These are phyloP conservation scores for Stygiomarasmius scandens DNA, from an alignment of 1,284 basidiomycete genomes.

Conservation along the genomic window DNA sequence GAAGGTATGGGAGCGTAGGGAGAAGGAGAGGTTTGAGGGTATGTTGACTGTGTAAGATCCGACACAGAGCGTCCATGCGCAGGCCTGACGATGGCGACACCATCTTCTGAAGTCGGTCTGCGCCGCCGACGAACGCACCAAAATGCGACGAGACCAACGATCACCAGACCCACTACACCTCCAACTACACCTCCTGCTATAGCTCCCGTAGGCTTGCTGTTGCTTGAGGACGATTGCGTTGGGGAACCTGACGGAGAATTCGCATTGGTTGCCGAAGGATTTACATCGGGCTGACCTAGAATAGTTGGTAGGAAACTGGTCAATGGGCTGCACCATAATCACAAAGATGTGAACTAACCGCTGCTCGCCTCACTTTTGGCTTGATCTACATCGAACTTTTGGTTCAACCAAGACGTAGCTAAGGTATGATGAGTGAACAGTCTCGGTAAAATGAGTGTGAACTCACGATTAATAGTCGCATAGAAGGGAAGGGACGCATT, in stretches of 20 bases:
- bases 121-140: not conserved
- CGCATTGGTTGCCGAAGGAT: not conserved
- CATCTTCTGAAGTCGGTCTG: not conserved
- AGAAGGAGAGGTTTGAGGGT: not conserved
- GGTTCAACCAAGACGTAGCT: not conserved
- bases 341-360: too few species aligned
- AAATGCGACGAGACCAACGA: not conserved
- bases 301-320: too few species aligned
- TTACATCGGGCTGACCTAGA: not conserved
- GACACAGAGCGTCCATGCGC: not conserved
- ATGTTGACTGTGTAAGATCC: not conserved
- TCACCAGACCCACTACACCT: not conserved
- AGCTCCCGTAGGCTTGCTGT: not conserved
- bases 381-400: not conserved
- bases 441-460: not conserved
- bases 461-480: not conserved
- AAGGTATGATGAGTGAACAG: not conserved
- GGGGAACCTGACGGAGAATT: not conserved
- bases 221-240: not conserved
- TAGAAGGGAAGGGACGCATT: not conserved
- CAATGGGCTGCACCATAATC: too few species aligned
- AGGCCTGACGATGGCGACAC: not conserved
- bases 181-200: not conserved
- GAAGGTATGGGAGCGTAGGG: not conserved
- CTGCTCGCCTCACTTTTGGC: not conserved